phyloP scores from a whole-genome alignment of 306 rosid genomes.

The Pyrus pyrifolia region DNA sequence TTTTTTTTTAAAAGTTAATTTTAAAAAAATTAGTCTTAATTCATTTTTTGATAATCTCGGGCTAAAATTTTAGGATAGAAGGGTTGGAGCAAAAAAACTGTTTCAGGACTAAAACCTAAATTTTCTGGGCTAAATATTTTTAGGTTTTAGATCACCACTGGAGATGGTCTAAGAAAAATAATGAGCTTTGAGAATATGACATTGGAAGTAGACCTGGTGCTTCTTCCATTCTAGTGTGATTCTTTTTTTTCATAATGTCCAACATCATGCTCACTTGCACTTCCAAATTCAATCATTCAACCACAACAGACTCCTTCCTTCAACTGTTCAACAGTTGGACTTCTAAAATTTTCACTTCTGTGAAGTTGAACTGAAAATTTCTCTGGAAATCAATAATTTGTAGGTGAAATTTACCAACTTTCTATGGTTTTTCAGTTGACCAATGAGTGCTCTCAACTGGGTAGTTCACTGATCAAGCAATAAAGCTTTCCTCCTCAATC shows the following conservation, averaged over 20 bases:
- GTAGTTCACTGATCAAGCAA: background rate
- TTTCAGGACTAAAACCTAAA: no score
- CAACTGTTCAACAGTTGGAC: background rate
- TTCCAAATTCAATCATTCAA: background rate
- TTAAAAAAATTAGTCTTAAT: no score
- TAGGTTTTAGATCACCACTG: no score
- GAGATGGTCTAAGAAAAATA: no score
- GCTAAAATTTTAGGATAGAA: no score
- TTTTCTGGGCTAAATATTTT: no score
- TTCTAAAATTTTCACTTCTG: background rate
- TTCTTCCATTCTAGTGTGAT: background rate
- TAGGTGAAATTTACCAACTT: background rate
- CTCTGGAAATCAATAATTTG: background rate
- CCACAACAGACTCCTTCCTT: background rate
- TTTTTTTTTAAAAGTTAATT: no score
- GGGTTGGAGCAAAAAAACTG: no score
- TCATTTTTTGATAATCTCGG: no score
- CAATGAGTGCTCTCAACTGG: background rate
- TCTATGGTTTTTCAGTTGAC: background rate
- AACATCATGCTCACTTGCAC: background rate
- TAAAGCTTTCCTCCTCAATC: slow-evolving; percentile 7
- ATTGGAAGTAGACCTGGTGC: background rate
- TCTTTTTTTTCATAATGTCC: background rate
- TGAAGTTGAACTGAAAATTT: background rate
- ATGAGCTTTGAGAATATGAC: background rate